Evolutionary conservation across 2,329 filamentous ascomycete genomes (phyloP), one percentile per base, ranked within the genome.

Genomic region (Chaetothyriales sp.): DNA sequence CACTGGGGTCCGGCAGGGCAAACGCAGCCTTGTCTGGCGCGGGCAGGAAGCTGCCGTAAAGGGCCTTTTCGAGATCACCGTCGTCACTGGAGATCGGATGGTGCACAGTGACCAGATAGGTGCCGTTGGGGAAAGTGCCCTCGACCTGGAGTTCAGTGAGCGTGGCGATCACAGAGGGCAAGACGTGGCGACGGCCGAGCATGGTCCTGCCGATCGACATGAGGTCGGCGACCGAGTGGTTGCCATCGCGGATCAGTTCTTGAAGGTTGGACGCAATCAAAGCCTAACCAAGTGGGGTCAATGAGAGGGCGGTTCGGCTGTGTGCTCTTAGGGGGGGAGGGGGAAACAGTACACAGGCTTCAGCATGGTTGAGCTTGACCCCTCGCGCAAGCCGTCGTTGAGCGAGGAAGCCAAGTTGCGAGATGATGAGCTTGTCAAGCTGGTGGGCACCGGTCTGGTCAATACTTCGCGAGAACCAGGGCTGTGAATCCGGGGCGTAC

Each of bases 231-330:
- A 96, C 90, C 12, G 78, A 84, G 70, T 95, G 86, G 59, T 84
- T 81, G 64, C 90, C 90, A 90, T 96, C 90, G 66, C 90, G 89
- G 66, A 96, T 93, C 61, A 95, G 82, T 77, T 96, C 90, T 68
- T 95, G 90, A 47, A 96, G 76, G 66, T 89, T 89, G 64, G 79
- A 88, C 55, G 89, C 82, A 62, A 95, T 93, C 58, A 65, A 55
- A 20, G 66, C 64, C 64, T 69, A 58, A 64, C 26, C 10, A 46
- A 9, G 19, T 25, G 7, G 36, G 57, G 7, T 26, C 42, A 43
- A 18, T 26, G 44, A 45, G 49, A 51, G 12, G 12, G 42, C 46
- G 46, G 18, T 62, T 63, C 46, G 46, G 18, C 62, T 63, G 48
- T 49, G 48, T 18, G 43, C 61, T 68, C 50, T 20, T 12, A n/a